phyloP scores from a whole-genome alignment of 257 asterid species.

The Lavandula angustifolia region DNA sequence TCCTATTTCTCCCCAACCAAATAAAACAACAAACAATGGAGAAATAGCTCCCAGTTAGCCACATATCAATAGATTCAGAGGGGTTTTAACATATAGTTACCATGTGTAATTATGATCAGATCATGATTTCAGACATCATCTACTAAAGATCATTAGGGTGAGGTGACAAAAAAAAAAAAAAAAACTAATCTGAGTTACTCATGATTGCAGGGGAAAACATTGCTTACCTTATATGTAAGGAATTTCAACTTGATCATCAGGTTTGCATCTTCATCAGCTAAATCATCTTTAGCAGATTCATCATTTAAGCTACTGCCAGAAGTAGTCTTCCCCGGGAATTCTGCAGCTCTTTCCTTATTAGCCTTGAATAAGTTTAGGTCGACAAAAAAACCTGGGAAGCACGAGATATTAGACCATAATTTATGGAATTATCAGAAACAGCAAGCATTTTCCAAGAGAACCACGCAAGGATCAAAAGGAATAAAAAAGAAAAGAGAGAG shows the following conservation, averaged over 20 bases:
- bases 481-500: background rate
- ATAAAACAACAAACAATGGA: background rate
- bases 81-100: slow-evolving; percentile 16
- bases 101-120: background rate
- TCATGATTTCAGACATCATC: slow-evolving; percentile 22
- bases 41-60: background rate
- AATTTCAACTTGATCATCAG: slow-evolving; percentile 96
- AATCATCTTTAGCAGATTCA: slow-evolving; percentile 45
- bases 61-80: background rate
- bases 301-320: slow-evolving; percentile 38
- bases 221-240: slow-evolving; percentile 83
- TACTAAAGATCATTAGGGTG: slow-evolving; percentile 11
- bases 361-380: slow-evolving; percentile 85
- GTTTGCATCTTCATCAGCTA: slow-evolving; percentile 99
- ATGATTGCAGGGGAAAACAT: slow-evolving; percentile 29
- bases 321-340: slow-evolving; percentile 42
- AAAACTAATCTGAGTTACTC: slow-evolving; percentile 6
- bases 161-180: slow-evolving; percentile 3
- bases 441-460: slow-evolving; percentile 25
- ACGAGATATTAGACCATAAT: slow-evolving; percentile 34
- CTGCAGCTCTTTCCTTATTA: slow-evolving; percentile 50
- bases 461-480: background rate
- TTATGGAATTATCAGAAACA: slow-evolving; percentile 15
- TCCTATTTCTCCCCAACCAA: background rate
- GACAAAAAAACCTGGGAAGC: slow-evolving; percentile 77